phyloP scores from a whole-genome alignment of 2,329 filamentous ascomycete species.

The Nigrospora osmanthi region DNA sequence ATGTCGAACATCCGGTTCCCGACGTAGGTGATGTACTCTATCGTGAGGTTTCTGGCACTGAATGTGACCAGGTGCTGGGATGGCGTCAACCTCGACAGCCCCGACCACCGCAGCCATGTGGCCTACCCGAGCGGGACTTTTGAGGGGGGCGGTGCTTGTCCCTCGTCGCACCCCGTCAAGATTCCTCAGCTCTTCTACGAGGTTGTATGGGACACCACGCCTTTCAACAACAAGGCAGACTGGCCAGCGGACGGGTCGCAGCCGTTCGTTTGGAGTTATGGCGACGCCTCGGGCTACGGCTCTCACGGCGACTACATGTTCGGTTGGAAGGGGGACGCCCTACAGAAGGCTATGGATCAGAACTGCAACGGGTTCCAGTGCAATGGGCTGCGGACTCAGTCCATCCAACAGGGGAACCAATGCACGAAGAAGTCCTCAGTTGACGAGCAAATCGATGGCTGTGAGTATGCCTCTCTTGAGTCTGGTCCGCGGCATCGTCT shows the following conservation, averaged over 20 bases:
- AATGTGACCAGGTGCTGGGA: constrained; percentile 38
- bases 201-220: constrained; percentile 29
- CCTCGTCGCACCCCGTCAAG: constrained; percentile 18
- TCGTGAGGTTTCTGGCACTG: constrained; percentile 17
- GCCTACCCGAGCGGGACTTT: constrained; percentile 30
- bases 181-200: constrained; percentile 33
- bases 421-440: constrained; percentile 11
- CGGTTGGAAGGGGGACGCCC: constrained; percentile 24
- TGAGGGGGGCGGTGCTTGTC: constrained; percentile 16
- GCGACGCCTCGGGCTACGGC: constrained; percentile 21
- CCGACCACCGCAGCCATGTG: constrained; percentile 42
- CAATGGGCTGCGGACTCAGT: constrained; percentile 10
- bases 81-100: constrained; percentile 37
- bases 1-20: constrained; percentile 38
- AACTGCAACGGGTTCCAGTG: constrained; percentile 24
- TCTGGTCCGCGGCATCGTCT: neutral
- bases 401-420: constrained; percentile 12
- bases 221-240: constrained; percentile 22
- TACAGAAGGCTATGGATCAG: constrained; percentile 22
- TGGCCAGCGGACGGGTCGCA: constrained; percentile 23
- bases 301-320: constrained; percentile 27
- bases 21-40: constrained; percentile 19
- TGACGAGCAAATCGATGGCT: constrained; percentile 14
- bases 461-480: constrained; percentile 6
- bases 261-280: constrained; percentile 21